phyloP scores from a whole-genome alignment of 2,329 filamentous ascomycete species.

The Calonectria crousiana region DNA sequence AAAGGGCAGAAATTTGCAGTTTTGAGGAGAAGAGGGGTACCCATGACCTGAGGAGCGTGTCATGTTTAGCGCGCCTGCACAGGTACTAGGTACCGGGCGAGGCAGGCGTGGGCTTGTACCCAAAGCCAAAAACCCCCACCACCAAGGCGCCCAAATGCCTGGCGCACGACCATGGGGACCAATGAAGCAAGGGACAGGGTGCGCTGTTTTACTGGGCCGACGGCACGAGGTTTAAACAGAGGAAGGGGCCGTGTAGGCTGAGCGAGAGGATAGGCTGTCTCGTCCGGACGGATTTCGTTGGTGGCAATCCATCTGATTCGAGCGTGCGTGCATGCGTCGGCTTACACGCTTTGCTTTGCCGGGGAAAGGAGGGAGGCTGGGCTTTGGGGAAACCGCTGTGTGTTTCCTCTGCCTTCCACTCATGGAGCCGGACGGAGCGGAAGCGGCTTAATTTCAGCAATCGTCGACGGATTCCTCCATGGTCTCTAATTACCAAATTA shows the following conservation, averaged over 20 bases:
- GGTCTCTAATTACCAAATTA: background rate
- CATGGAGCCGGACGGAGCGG: background rate
- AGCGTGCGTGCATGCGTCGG: background rate
- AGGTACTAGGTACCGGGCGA: conserved; percentile 34
- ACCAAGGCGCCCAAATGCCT: conserved; percentile 24
- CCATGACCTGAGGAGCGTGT: conserved; percentile 17
- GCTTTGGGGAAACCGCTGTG: background rate
- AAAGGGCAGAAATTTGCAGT: conserved; percentile 32
- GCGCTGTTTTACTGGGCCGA: conserved; percentile 30
- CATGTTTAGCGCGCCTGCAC: background rate
- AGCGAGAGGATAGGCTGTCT: conserved; percentile 11
- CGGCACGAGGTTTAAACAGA: conserved; percentile 20
- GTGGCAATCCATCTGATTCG: conserved; percentile 8
- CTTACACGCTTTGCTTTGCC: background rate
- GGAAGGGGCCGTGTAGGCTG: conserved; percentile 11
- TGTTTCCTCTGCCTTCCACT: background rate
- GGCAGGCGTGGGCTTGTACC: conserved; percentile 22
- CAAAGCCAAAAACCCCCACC: conserved; percentile 33
- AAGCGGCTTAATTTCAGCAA: background rate
- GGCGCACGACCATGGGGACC: conserved; percentile 27
- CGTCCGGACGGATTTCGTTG: background rate
- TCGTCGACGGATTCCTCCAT: background rate
- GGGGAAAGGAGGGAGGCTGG: conserved; percentile 8
- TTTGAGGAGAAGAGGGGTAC: conserved; percentile 20
- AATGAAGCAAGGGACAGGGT: conserved; percentile 41